These are phyloP conservation scores for Niebla homalea DNA, from an alignment of 495 filamentous ascomycete species.

Conservation along the genomic window DNA sequence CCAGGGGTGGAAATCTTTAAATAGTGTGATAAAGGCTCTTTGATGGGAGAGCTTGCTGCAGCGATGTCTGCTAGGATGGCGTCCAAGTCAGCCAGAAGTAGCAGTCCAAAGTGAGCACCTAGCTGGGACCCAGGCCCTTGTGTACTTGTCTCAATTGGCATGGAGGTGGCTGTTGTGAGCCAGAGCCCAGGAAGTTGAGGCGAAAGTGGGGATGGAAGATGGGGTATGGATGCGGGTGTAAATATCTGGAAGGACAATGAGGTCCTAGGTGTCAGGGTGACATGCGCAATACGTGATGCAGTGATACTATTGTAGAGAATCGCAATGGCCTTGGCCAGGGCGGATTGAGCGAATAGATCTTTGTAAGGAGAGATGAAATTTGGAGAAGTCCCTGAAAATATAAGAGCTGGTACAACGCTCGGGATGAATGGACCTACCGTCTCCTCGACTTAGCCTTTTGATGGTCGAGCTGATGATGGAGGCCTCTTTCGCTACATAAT, in stretches of 20 bases:
- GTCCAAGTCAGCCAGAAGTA: constrained; percentile 74
- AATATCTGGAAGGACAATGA: constrained; percentile 81
- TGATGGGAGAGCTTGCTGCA: constrained; percentile 55
- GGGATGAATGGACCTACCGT: constrained; percentile 36
- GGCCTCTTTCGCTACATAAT: constrained; percentile 80
- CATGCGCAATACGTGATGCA: constrained; percentile 65
- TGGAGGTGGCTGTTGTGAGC: constrained; percentile 72
- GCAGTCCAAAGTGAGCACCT: constrained; percentile 72
- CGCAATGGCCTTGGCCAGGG: constrained; percentile 71
- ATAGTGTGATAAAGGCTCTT: constrained; percentile 64
- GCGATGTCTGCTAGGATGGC: constrained; percentile 75
- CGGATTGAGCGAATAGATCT: constrained; percentile 58
- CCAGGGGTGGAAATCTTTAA: constrained; percentile 72
- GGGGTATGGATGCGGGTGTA: constrained; percentile 58
- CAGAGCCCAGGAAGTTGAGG: constrained; percentile 60
- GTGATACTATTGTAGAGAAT: constrained; percentile 71
- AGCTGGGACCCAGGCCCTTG: constrained; percentile 43
- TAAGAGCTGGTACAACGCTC: neutral
- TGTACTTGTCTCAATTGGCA: constrained; percentile 49
- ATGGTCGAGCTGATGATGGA: constrained; percentile 54
- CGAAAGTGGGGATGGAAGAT: constrained; percentile 51
- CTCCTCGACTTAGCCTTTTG: constrained; percentile 67
- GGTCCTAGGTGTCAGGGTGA: constrained; percentile 43
- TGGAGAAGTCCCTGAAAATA: constrained; percentile 3
- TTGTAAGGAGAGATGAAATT: constrained; percentile 22